Evolutionary conservation across 495 filamentous ascomycete species (phyloP), one percentile per base, ranked within the genome.

Genomic region (Xylaria longipes): DNA sequence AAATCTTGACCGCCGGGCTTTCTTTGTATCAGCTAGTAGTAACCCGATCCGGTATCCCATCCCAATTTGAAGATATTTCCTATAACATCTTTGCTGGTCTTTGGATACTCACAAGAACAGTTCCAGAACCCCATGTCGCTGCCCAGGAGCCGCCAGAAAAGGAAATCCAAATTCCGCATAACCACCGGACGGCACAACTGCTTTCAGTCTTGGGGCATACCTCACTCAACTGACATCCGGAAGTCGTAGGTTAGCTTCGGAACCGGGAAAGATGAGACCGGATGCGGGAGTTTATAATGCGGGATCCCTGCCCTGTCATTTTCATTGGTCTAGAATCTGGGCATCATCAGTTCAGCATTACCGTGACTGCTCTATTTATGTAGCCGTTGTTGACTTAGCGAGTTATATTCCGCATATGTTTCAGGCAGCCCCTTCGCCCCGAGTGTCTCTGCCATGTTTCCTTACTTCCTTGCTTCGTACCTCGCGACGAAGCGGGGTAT

Each of bases 201-300:
- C 45, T 17, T 3, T 9, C 35, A 6, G 43, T 14, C 25, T 56
- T 56, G 7, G 33, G 58, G 45, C 33, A n/a, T 35, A 65, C 20
- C 48, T 56, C 54, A 9, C 48, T 56, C 54, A 9, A 65, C 69
- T 48, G 8, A n/a, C 48, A 65, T 57, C 39, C 48, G 37, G 33
- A 65, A 56, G 31, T 65, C 61, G 9, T 56, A 57, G 46, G 58
- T 57, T 45, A 35, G 22, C 12, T 12, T 65, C 25, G 61, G 69
- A 15, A 31, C 27, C 5, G 46, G 58, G 37, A 31, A 35, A 43
- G 56, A 29, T 25, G 22, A 46, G 37, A n/a, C 48, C 50, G 50
- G 65, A 68, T 68, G 37, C 33, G 64, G 48, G 65, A 27, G 22
- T 39, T 52, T n/a, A 39, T 31, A 46, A 25, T 33, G 43, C 15